These are phyloP conservation scores for Coriolopsis trogii DNA, from an alignment of 1,284 basidiomycete genomes.

Conservation along the genomic window DNA sequence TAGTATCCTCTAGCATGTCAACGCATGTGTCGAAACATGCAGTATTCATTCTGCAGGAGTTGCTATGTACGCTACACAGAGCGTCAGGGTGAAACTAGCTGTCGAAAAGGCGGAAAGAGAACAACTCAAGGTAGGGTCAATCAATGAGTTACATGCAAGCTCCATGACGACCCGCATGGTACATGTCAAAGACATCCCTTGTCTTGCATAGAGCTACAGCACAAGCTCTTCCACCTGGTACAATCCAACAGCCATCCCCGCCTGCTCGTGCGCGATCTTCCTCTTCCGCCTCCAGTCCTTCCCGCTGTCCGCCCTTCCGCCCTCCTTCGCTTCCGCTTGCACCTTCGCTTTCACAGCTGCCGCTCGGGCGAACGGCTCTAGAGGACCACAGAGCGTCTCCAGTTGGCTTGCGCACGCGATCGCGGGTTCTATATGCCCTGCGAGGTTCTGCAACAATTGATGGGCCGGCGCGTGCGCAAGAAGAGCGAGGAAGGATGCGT, in stretches of 20 bases:
- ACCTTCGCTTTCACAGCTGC: conserved; percentile 46
- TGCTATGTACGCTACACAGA: too few species aligned
- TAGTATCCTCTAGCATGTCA: conserved; percentile 2
- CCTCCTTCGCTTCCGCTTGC: conserved; percentile 39
- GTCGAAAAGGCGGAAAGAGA: too few species aligned
- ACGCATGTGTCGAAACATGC: conserved; percentile 9
- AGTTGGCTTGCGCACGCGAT: conserved; percentile 49
- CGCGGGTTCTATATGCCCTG: conserved; percentile 55
- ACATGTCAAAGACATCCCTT: too few species aligned
- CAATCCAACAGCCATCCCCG: conserved; percentile 56
- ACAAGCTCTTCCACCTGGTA: conserved; percentile 74
- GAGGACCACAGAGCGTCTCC: conserved; percentile 56
- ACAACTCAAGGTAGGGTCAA: too few species aligned
- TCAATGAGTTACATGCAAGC: too few species aligned
- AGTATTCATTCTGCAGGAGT: too few species aligned
- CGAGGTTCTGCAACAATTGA: conserved; percentile 48
- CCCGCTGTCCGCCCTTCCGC: conserved; percentile 34
- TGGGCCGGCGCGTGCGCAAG: conserved; percentile 63
- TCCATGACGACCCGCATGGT: too few species aligned
- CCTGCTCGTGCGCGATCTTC: conserved; percentile 54
- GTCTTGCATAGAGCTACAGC: too few species aligned
- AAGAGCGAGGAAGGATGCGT: conserved; percentile 67
- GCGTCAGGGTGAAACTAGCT: too few species aligned
- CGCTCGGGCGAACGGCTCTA: conserved; percentile 58
- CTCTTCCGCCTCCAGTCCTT: conserved; percentile 61